Conservation (phyloP, 78 protist genomes). For the Isochrysis galbana region DNA sequence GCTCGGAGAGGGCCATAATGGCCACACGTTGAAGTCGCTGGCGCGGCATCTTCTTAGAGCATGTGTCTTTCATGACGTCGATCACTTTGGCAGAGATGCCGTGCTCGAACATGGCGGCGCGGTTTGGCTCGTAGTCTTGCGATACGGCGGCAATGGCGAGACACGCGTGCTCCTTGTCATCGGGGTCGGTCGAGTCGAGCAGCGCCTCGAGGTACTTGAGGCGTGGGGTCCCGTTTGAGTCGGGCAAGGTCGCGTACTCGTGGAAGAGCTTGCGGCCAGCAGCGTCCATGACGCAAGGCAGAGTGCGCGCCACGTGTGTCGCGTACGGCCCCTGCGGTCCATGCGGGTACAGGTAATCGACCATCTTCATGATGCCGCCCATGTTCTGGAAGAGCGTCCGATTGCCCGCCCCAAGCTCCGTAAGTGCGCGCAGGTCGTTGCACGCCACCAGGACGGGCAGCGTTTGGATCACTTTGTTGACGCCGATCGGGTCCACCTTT, state of each 20-base stretch:
- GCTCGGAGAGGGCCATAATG: neutral
- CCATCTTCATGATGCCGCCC: neutral
- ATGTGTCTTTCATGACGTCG: neutral
- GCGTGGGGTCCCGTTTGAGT: neutral
- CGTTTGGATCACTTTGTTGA: neutral
- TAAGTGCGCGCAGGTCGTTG: slow-evolving; percentile 13
- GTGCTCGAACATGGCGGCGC: neutral
- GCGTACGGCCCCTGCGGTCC: slow-evolving; percentile 16
- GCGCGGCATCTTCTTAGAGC: neutral
- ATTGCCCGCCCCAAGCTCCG: neutral
- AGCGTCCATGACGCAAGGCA: slow-evolving; percentile 3
- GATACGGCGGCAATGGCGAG: slow-evolving; percentile 1
- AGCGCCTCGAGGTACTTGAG: neutral
- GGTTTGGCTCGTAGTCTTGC: neutral
- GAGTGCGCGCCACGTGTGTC: neutral
- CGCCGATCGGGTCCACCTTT: neutral
- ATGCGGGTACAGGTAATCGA: neutral
- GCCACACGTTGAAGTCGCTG: slow-evolving; percentile 1
- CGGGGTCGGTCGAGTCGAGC: neutral
- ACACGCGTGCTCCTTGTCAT: slow-evolving; percentile 17
- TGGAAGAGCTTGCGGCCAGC: neutral
- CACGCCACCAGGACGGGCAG: neutral
- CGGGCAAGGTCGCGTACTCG: neutral
- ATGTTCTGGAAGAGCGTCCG: neutral
- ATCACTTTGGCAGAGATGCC: neutral